Evolutionary conservation across 768 basidiomycete genomes (phyloP).

Genomic region (Holtermannia corniformis): DNA sequence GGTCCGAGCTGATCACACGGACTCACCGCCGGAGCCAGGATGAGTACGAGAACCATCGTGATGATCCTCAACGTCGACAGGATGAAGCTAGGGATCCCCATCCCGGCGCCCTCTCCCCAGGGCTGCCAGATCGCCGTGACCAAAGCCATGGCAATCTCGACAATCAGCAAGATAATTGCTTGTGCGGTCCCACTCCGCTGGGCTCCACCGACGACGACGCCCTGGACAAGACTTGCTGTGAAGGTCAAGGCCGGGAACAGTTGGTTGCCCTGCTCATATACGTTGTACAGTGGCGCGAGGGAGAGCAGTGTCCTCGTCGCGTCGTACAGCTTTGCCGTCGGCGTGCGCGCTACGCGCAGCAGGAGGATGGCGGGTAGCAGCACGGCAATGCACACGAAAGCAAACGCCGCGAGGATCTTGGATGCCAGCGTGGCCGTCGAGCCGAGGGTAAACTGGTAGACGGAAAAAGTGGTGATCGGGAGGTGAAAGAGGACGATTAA

Average conservation of each 20-base stretch:
- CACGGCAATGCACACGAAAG: conserved; percentile 71
- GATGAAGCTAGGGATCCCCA: conserved; percentile 91
- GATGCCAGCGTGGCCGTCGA: conserved; percentile 52
- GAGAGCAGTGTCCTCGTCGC: conserved; percentile 84
- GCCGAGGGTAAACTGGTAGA: conserved; percentile 67
- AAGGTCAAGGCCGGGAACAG: conserved; percentile 76
- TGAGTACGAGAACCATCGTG: conserved; percentile 78
- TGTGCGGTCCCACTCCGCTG: conserved; percentile 86
- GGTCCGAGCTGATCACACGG: conserved; percentile 8
- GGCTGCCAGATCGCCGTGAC: conserved; percentile 90
- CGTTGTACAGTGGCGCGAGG: conserved; percentile 87
- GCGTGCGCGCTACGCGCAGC: conserved; percentile 65
- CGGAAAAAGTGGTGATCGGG: conserved; percentile 83
- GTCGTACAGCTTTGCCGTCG: conserved; percentile 84
- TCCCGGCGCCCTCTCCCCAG: conserved; percentile 92
- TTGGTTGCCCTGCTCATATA: conserved; percentile 83
- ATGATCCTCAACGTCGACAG: conserved; percentile 86
- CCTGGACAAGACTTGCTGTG: conserved; percentile 69
- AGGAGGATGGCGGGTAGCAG: conserved; percentile 65
- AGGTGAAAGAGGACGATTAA: conserved; percentile 87
- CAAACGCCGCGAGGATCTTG: conserved; percentile 67
- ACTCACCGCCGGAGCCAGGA: conserved; percentile 77
- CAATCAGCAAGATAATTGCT: conserved; percentile 75
- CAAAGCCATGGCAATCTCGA: conserved; percentile 77
- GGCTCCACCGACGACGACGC: conserved; percentile 76